Evolutionary conservation across 2,329 filamentous ascomycete species (phyloP).

Genomic region (Exophiala xenobiotica): DNA sequence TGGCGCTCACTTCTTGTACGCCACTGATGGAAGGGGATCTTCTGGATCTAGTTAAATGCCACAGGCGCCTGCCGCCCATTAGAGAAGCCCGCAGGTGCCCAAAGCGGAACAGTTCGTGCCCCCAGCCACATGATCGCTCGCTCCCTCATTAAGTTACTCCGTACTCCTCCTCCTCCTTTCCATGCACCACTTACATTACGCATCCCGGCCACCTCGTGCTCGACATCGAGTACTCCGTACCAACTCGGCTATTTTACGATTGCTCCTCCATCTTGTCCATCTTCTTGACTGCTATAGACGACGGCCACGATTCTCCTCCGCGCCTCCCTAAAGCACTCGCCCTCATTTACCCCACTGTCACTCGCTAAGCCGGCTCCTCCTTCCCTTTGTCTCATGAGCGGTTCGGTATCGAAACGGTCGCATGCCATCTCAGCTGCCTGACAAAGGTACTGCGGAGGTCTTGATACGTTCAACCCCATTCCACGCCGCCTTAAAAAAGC

Average conservation of each 20-base stretch:
- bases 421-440: neutral
- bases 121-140: neutral
- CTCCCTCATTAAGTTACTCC: neutral
- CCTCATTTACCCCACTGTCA: neutral
- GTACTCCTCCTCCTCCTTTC: neutral
- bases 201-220: neutral
- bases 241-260: too few species aligned
- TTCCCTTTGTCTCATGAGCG: neutral
- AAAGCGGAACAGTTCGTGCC: neutral
- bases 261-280: neutral
- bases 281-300: too few species aligned
- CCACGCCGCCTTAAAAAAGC: neutral
- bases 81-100: neutral
- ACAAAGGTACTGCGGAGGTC: neutral
- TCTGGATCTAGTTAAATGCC: too few species aligned
- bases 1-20: too few species aligned
- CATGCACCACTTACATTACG: neutral
- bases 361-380: neutral
- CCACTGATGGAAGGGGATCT: too few species aligned
- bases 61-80: neutral
- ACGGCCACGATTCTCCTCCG: neutral
- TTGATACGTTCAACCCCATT: neutral
- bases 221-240: neutral
- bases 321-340: neutral
- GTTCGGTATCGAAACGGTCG: neutral